Base-by-base conservation (phyloP, 176 grass and related monocot species). In the Typha latifolia region DNA sequence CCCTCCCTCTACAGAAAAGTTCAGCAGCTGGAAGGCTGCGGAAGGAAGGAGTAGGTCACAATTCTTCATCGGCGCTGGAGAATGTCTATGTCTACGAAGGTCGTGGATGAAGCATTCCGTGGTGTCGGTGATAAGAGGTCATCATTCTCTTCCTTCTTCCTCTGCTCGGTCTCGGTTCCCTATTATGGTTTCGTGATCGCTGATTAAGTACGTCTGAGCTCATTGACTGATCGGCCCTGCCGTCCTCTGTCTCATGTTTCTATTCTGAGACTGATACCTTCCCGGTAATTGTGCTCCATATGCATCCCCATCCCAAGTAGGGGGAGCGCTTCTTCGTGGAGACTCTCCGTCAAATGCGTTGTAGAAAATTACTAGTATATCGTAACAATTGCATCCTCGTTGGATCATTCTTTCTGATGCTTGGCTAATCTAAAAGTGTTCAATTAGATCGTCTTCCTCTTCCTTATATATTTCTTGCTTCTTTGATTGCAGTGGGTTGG, bases 51-150 rank as follows among this genome's bases (percentile, higher is more conserved):
- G 32, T 34, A 34, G 2, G 32, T 34, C 32, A 6, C 32, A 34
- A 34, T 34, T 34, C 4, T 34, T 34, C 34, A 8, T 37, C 34
- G 34, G 24, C 24, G 2, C 1, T 26, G 24, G 34, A 37, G 34
- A 37, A 37, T 37, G 34, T 37, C 34, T 37, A 37, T 37, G 2
- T 5, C 34, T 37, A 87, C 84, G 89, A 91, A 84, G 78, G 84
- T 81, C 72, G 71, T 91, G 68, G 84, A 91, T 71, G 89, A 77
- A 23, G 89, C 78, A 47, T 91, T 91, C 76, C 84, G 83, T 63
- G 81, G 74, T 75, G 78, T 80, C 48, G 84, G 89, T 20, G 89
- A 84, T 79, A 84, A 82, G 74, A 14, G 64, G 56, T 32, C 21
- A 19, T 18, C 66, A 12, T 9, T 26, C 67, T 57, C 10, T 22